Evolutionary conservation across 148 eudicot genomes (phyloP), one percentile per base, ranked within the genome.

Genomic region (Rhododendron ovatum): DNA sequence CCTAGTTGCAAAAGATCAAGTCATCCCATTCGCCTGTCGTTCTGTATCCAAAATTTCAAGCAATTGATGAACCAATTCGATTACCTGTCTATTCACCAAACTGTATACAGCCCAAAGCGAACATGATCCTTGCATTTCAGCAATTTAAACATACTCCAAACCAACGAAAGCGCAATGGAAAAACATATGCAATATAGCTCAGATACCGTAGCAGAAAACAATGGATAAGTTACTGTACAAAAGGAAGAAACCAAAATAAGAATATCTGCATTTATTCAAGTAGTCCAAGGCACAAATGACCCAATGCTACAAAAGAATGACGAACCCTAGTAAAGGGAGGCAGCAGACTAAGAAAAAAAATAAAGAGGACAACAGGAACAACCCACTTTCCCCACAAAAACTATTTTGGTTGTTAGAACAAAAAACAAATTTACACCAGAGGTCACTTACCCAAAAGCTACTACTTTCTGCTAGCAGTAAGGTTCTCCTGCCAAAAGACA

Each of bases 241-340:
- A 12, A 83, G 28, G 13, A 17, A 39, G 7, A 22, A 53, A 20
- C 26, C 47, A 37, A 84, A 51, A 57, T 77, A 79, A 83, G 84
- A 59, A 78, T 74, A 88, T 79, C 80, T 82, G 30, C 45, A 67
- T 85, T 92, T 91, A 91, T 94, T 91, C 3, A 80, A 67, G 91
- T 89, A 91, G 91, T 89, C 89, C 83, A 86, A 82, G 88, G 89
- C 83, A 86, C 91, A 86, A 85, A 86, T 71, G 81, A 88, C 84
- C 88, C 85, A 86, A 86, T 78, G 89, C 95, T 91, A 95, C 91
- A 92, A 78, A 95, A 93, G 93, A 94, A 89, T 92, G 82, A 93
- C 81, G 89, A 91, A 91, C 87, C 90, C 87, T 82, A 61, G 47
- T 51, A 82, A 84, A 47, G 84, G 91, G 88, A 88, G 88, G 92